Evolutionary conservation across 306 rosid genomes (phyloP).

Genomic region (Spatholobus suberectus): DNA sequence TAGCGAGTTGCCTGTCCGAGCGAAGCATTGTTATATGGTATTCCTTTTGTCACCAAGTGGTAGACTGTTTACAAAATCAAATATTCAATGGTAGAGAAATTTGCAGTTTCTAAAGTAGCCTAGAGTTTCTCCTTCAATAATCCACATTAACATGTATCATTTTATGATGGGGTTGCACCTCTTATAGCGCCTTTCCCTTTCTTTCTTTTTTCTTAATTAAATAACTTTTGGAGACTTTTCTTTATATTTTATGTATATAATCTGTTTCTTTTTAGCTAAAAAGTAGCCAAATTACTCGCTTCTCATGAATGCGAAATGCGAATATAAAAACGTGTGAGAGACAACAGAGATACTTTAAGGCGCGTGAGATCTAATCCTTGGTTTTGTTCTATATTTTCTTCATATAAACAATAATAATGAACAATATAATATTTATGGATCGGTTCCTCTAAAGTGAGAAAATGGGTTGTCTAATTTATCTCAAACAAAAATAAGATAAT

Average conservation of each 20-base stretch:
- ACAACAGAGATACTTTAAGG: neutral
- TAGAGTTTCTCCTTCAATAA: neutral
- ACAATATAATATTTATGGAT: neutral
- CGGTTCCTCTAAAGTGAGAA: too few species aligned
- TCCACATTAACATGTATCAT: neutral
- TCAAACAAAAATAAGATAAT: too few species aligned
- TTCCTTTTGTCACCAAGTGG: neutral
- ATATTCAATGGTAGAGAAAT: neutral
- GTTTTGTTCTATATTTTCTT: constrained; percentile 2
- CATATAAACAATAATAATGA: neutral
- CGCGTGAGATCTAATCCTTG: constrained; percentile 13
- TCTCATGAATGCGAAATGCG: neutral
- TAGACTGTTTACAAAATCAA: neutral
- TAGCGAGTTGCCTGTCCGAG: neutral
- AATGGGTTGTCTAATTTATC: too few species aligned
- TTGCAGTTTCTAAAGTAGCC: neutral
- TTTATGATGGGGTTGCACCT: neutral
- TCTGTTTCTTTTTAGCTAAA: neutral
- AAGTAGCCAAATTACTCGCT: neutral
- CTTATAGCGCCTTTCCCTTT: neutral
- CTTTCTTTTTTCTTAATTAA: too few species aligned
- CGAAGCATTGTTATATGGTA: too few species aligned
- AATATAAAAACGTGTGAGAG: neutral
- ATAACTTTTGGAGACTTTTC: neutral
- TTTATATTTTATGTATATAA: neutral